Evolutionary conservation across 306 rosid species (phyloP), one percentile per base, ranked within the genome.

Genomic region (Fragaria nilgerrensis): DNA sequence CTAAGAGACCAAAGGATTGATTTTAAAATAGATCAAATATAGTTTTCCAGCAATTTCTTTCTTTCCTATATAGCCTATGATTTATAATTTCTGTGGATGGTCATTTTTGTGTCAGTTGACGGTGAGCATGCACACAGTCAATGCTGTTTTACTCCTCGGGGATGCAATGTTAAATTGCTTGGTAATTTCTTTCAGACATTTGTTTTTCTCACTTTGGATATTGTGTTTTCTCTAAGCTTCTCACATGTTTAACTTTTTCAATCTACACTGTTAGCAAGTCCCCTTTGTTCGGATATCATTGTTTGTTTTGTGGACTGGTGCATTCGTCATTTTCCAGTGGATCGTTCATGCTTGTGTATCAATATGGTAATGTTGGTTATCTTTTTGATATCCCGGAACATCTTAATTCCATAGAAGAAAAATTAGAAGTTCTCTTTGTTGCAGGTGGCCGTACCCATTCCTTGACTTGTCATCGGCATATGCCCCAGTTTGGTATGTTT

Each of bases 401-500:
- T n/a, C 20, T 13, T 70, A 67, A 55, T 73, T 75, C 76, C 36
- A 56, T 32, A 20, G 44, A 80, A 72, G 7, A 45, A 65, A 25
- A 19, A 15, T 43, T 82, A 65, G 75, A 22, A 23, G 47, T 75
- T 70, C 65, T 68, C 52, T 74, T 87, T 82, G 59, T 64, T 78
- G 39, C 88, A 91, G 98, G 90, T 90, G 97, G 96, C 97, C 96
- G 32, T 90, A 91, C 82, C 96, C 96, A 27, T 88, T 91, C 84
- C 97, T 94, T 72, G 91, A 91, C 85, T 81, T 88, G 86, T 85
- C 94, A 10, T 90, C 83, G n/a, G 83, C 87, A 16, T 75, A 62
- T 76, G 87, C 96, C 78, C 98, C 97, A 7, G 6, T 85, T 19
- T 90, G 98, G 98, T 94, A 87, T 14, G 86, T 4, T 44, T 43